Evolutionary conservation across 768 basidiomycete genomes (phyloP), one percentile per base, ranked within the genome.

Genomic region (Gloeophyllum trabeum): DNA sequence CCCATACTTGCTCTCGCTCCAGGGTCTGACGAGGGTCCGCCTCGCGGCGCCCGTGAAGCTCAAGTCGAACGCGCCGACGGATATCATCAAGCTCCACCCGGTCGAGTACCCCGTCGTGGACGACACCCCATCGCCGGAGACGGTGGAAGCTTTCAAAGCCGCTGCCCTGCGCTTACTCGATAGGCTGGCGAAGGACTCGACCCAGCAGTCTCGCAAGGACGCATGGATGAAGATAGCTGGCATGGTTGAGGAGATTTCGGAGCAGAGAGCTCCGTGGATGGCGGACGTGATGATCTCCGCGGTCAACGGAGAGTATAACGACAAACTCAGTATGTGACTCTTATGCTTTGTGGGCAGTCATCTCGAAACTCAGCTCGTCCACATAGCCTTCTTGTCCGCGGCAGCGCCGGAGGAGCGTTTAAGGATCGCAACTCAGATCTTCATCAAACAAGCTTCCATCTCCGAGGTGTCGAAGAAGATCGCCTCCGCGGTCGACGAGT

Each of bases 391-490:
- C 46, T 66, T 88, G 25, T 65, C 70, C 12, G 73, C 79, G 6
- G 64, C 69, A 4, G 75, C 78, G 40, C 61, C 75, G 25, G 70
- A 79, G 45, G 70, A 71, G 7, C 79, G 85, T 25, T 67, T 88
- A 19, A 69, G 66, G 21, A 75, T 75, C 23, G 80, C 83, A 2
- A 79, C 81, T 5, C 70, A 75, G 42, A 69, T 89, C 7, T 81
- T 89, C 54, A 59, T 76, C 36, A 89, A 87, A 51, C 80, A 81
- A 40, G 65, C 76, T 2, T 82, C 82, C 32, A 87, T 89, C 24
- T 76, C 76, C 18, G 87, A 90, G 57, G 82, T 90, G 0, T 76
- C 81, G 13, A 76, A 79, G 55, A 88, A 84, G 65, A 85, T 90
- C 40, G 78, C 83, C 3, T 72, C 75, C 23, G 79, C 82, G 18